These are phyloP conservation scores for Pleurotus pulmonarius DNA, from an alignment of 768 basidiomycete genomes.

Conservation along the genomic window DNA sequence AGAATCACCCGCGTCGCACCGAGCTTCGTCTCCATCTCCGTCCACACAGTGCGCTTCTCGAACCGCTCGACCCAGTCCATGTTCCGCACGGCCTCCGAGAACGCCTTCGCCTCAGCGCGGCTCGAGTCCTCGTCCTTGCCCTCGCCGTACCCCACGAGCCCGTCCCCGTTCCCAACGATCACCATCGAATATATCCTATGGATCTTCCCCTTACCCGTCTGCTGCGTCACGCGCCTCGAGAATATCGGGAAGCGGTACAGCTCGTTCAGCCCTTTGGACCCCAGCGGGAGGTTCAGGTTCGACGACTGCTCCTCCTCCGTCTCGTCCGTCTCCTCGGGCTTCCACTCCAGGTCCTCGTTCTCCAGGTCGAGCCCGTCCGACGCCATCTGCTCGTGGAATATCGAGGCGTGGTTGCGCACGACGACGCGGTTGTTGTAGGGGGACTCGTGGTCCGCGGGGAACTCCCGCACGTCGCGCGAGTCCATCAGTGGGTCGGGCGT, in stretches of 20 bases:
- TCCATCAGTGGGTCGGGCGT: slow-evolving; percentile 58
- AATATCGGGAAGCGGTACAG: slow-evolving; percentile 39
- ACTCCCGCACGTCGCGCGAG: slow-evolving; percentile 47
- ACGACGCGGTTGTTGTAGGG: slow-evolving; percentile 61
- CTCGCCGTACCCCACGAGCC: slow-evolving; percentile 79
- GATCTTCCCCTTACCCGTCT: slow-evolving; percentile 94
- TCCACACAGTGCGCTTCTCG: slow-evolving; percentile 93
- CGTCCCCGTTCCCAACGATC: slow-evolving; percentile 80
- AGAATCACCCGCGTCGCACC: slow-evolving; percentile 79
- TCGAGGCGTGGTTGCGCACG: slow-evolving; percentile 68
- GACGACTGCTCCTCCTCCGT: slow-evolving; percentile 25
- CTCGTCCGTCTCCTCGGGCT: slow-evolving; percentile 25
- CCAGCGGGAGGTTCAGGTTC: slow-evolving; percentile 21
- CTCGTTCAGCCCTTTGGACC: slow-evolving; percentile 10
- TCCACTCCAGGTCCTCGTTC: slow-evolving; percentile 16
- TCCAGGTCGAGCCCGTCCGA: slow-evolving; percentile 28
- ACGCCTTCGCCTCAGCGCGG: slow-evolving; percentile 55
- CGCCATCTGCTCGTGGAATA: slow-evolving; percentile 44
- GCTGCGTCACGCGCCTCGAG: slow-evolving; percentile 67
- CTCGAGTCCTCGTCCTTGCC: slow-evolving; percentile 64
- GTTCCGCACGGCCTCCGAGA: slow-evolving; percentile 69
- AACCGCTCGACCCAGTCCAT: slow-evolving; percentile 96
- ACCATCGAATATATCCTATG: slow-evolving; percentile 56
- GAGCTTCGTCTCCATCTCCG: slow-evolving; percentile 80
- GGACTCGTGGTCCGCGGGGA: slow-evolving; percentile 47